Conservation (phyloP, 1,139 yeast species). For the Yamadazyma spencermartinsiae region DNA sequence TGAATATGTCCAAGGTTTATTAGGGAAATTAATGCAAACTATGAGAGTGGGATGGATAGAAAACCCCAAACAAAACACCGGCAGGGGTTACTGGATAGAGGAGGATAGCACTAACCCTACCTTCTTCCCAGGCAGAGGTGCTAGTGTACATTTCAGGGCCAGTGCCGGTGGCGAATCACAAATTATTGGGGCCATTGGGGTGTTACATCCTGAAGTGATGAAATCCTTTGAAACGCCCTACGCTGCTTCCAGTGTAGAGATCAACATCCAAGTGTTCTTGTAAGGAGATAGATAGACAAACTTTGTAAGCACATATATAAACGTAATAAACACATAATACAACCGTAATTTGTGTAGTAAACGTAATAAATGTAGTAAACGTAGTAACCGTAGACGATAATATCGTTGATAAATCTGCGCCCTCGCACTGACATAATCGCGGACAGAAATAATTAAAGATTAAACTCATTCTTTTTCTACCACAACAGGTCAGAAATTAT, state of each 20-base stretch:
- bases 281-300: slow-evolving; percentile 10
- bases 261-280: slow-evolving; percentile 79
- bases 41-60: slow-evolving; percentile 85
- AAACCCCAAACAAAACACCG: slow-evolving; percentile 47
- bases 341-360: not conserved
- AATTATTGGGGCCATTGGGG: slow-evolving; percentile 85
- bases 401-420: too few species aligned
- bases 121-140: slow-evolving; percentile 98
- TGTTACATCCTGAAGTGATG: slow-evolving; percentile 93
- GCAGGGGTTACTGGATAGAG: slow-evolving; percentile 85
- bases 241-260: slow-evolving; percentile 88
- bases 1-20: slow-evolving; percentile 89
- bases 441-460: too few species aligned
- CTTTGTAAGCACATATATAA: not conserved
- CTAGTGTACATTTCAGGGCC: slow-evolving; percentile 73
- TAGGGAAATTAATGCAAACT: slow-evolving; percentile 95
- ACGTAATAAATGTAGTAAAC: not conserved
- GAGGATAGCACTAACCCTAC: slow-evolving; percentile 67
- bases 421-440: too few species aligned
- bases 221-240: slow-evolving; percentile 85
- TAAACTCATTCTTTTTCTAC: too few species aligned
- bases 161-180: slow-evolving; percentile 55
- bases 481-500: too few species aligned
- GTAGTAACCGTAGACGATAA: too few species aligned
- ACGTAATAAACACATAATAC: not conserved